phyloP scores from a whole-genome alignment of 768 basidiomycete species.

The Russula virescens region DNA sequence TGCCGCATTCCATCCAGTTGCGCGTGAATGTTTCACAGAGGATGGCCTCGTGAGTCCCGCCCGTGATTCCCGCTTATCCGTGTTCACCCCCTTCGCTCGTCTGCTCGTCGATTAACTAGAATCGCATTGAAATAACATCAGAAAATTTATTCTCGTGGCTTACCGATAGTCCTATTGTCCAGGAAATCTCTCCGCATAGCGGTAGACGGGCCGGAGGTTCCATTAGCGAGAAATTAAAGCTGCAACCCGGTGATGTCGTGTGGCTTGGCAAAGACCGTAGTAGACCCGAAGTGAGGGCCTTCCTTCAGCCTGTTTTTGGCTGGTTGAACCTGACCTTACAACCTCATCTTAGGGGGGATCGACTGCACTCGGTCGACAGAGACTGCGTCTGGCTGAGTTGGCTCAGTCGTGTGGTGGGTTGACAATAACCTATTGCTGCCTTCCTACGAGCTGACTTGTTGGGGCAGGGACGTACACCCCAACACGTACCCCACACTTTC shows the following conservation, averaged over 20 bases:
- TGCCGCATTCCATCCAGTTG: conserved; percentile 38
- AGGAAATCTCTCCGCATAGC: background rate
- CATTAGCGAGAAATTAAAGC: background rate
- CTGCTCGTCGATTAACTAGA: conserved; percentile 33
- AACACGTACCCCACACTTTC: conserved; percentile 64
- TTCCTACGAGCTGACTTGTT: background rate
- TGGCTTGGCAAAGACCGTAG: conserved; percentile 16
- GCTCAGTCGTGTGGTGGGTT: conserved; percentile 58
- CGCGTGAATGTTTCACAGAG: conserved; percentile 33
- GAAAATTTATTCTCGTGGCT: conserved; percentile 46
- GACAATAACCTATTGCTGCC: conserved; percentile 15
- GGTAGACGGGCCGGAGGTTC: background rate
- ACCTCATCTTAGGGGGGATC: conserved; percentile 64
- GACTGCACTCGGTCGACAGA: conserved; percentile 68
- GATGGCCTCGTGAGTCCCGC: conserved; percentile 30
- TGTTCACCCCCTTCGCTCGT: background rate
- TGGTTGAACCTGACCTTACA: conserved; percentile 7
- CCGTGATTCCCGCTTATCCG: background rate
- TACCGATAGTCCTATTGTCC: conserved; percentile 31
- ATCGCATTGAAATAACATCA: conserved; percentile 45
- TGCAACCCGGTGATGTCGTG: conserved; percentile 22
- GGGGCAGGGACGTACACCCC: conserved; percentile 52
- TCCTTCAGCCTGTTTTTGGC: background rate
- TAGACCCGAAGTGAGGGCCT: conserved; percentile 14
- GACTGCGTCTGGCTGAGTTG: conserved; percentile 58